Base-by-base conservation (phyloP, 129 eudicot species). In the Helichrysum umbraculigerum region DNA sequence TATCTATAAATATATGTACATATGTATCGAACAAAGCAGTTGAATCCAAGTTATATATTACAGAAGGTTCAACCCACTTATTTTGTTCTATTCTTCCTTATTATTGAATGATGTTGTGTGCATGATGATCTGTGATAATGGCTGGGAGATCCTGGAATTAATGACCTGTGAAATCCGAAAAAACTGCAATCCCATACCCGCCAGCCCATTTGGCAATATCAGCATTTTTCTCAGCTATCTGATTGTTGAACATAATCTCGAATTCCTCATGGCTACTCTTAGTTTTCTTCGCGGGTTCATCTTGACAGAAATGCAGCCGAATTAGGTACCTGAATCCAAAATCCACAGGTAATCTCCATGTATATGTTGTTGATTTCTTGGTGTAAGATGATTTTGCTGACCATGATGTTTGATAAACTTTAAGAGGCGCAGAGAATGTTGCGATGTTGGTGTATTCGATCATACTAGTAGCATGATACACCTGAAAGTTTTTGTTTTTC, bases 271-370 rank as follows among this genome's bases (percentile, higher is more conserved):
- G 62, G 22, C 70, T 68, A 14, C 17, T 71, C 56, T 76, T 69
- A 10, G 71, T 66, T 35, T 56, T 74, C 72, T 73, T 80, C 39
- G 25, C 29, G 21, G 39, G 65, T 69, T 74, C 84, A 3, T 70
- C 63, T 70, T 81, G 79, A 61, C 85, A 83, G 8, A 85, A 83
- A 79, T 88, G 93, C 21, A 88, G 81, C 79, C 90, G 76, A 21
- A 88, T 61, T 51, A 88, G 68, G 76, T 88, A 88, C 65, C 85
- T 76, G 56, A 85, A 88, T 33, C 93, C 90, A 39, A 86, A 70
- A 57, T 88, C 84, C 34, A 85, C 86, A 15, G 85, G 79, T 60
- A 83, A 66, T 64, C 71, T 81, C 92, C 92, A 85, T 11, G 84
- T 83, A 25, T 76, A 28, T 20, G 58, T 74, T 37, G 66, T 56